Base-by-base conservation (phyloP, 208 protist genomes). In the Trypanosoma avium region DNA sequence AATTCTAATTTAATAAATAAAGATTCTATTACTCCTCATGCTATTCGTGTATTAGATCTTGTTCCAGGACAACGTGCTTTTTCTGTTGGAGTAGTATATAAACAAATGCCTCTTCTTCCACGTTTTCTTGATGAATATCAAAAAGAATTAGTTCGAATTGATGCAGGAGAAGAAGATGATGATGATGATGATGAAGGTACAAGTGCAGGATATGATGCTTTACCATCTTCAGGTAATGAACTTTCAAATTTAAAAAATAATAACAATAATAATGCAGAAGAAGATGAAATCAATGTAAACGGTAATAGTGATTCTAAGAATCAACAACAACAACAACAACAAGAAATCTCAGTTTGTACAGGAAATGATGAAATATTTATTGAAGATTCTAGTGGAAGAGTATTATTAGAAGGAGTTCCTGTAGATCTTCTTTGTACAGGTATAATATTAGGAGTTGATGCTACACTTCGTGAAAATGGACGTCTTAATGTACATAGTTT, bases 81-180 rank as follows among this genome's bases (percentile, higher is more conserved):
- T 9, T 90, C 75, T 42, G 82, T 91, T 2, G 92, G 92, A 3
- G 82, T 94, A 7, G 42, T 93, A 15, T 97, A 93, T 75, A 97
- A 96, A 77, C 78, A 94, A 29, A 94, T 94, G 92, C 88, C 85
- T 48, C 61, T 92, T 29, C 78, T 94, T 26, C 87, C 90, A 4
- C 78, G 76, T 26, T 95, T 97, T 65, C 64, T 97, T 22, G 74
- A 87, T 45, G 88, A 97, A 71, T 95, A 94, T 54, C 84, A 93
- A 65, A 73, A 75, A 42, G 92, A 97, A 38, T 76, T 94, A 2
- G 77, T 92, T 19, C 86, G 84, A 38, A 89, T 93, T 54, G 84
- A 94, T 61, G 84, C 81, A 9, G 86, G 88, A 49, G 86, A 83
- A 35, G 86, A 97, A 12, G 86, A 86, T 32, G 67, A 72, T 9